A percentile compares a stretch with the other conserved stretches of the same genome.
Conservation (phyloP, 768 basidiomycete genomes). For the Hypholoma sublateritium region DNA sequence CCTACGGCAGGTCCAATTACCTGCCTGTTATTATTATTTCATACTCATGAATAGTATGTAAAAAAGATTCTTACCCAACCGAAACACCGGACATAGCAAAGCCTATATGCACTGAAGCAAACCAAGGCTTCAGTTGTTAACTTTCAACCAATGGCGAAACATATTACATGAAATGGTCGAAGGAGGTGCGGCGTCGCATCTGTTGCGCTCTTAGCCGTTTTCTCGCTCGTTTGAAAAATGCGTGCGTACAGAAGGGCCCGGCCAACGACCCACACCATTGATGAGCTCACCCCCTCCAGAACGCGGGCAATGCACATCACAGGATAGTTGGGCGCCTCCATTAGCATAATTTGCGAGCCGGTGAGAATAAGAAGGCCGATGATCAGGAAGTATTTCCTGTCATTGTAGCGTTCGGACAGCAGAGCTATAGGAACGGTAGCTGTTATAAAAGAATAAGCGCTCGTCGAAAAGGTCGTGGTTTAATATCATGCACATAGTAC, state of each 20-base stretch:
- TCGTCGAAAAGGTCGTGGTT: neutral
- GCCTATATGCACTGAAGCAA: slow-evolving; percentile 50
- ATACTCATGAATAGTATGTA: too few species aligned
- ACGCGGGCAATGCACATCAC: slow-evolving; percentile 59
- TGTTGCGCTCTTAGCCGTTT: slow-evolving; percentile 17
- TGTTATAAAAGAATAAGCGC: slow-evolving; percentile 10
- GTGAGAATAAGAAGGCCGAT: slow-evolving; percentile 49
- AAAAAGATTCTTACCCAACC: slow-evolving; percentile 48
- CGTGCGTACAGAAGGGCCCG: slow-evolving; percentile 51
- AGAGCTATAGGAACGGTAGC: slow-evolving; percentile 61
- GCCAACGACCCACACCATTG: slow-evolving; percentile 63
- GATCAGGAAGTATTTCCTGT: slow-evolving; percentile 47
- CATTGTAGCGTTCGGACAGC: slow-evolving; percentile 49
- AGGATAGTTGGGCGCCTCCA: slow-evolving; percentile 58
- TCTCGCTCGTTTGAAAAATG: neutral
- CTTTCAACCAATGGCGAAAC: neutral
- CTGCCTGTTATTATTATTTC: slow-evolving; percentile 28
- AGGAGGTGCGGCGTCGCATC: slow-evolving; percentile 57
- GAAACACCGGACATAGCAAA: slow-evolving; percentile 59
- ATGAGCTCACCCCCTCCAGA: slow-evolving; percentile 60
- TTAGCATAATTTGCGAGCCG: slow-evolving; percentile 57
- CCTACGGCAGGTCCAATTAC: slow-evolving; percentile 59
- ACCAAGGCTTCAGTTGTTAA: neutral
- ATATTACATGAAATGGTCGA: slow-evolving; percentile 47
- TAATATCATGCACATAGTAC: slow-evolving; percentile 42